These are phyloP conservation scores for Durio zibethinus DNA, from an alignment of 345 rosid genomes.

Conservation along the genomic window DNA sequence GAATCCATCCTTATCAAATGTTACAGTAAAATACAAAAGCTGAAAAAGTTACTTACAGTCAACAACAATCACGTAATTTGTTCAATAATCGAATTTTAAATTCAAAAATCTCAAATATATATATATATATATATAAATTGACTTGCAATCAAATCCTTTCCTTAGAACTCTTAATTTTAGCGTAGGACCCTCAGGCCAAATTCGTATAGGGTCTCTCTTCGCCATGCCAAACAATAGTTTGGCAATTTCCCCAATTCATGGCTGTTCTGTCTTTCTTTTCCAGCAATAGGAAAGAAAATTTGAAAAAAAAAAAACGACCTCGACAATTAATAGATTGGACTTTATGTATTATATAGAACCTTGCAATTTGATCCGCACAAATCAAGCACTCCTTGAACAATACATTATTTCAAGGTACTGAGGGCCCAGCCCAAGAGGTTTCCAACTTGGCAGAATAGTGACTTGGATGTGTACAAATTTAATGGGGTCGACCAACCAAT, in stretches of 20 bases:
- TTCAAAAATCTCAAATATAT: too few relatives aligned
- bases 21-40: neutral
- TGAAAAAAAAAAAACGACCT: neutral
- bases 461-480: neutral
- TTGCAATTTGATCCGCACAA: neutral
- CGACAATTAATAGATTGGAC: neutral
- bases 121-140: too few relatives aligned
- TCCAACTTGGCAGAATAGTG: neutral
- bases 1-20: neutral
- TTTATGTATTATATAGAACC: neutral
- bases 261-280: neutral
- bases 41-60: too few relatives aligned
- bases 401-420: neutral
- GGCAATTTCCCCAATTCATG: neutral
- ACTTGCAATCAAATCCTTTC: neutral
- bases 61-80: too few relatives aligned
- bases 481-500: neutral
- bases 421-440: neutral
- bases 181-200: neutral
- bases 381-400: neutral
- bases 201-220: neutral
- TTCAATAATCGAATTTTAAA: too few relatives aligned
- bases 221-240: too few relatives aligned
- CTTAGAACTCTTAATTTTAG: neutral
- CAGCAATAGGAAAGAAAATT: neutral